Evolutionary conservation across 768 basidiomycete genomes (phyloP).

Genomic region (Tulasnella sp.): DNA sequence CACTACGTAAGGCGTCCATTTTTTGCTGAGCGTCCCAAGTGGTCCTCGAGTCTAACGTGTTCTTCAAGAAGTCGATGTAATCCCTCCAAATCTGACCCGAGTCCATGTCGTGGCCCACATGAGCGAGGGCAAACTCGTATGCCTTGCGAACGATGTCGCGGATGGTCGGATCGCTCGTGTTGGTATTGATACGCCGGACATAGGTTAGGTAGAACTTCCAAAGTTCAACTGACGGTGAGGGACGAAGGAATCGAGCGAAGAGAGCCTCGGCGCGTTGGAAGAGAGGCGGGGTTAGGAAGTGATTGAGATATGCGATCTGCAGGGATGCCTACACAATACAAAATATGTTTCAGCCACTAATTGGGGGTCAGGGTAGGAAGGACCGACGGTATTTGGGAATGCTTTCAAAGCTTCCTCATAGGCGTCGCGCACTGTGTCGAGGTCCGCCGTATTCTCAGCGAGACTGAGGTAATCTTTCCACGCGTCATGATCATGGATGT

Average conservation of each 20-base stretch:
- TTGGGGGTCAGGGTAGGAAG: conserved; percentile 26
- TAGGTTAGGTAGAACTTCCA: conserved; percentile 95
- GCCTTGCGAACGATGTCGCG: conserved; percentile 82
- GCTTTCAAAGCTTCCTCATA: conserved; percentile 82
- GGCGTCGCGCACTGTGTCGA: conserved; percentile 75
- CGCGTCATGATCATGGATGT: conserved; percentile 73
- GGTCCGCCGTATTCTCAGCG: conserved; percentile 75
- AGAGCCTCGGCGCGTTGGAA: conserved; percentile 80
- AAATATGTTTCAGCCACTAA: conserved; percentile 15
- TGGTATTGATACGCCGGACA: conserved; percentile 78
- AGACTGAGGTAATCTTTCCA: conserved; percentile 79
- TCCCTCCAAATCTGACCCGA: conserved; percentile 93
- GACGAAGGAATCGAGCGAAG: conserved; percentile 85
- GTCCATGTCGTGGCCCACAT: conserved; percentile 90
- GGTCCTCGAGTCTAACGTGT: conserved; percentile 64
- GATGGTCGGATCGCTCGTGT: conserved; percentile 51
- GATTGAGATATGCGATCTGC: conserved; percentile 82
- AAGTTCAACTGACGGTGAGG: conserved; percentile 84
- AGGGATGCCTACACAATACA: conserved; percentile 62
- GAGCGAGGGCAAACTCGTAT: conserved; percentile 89
- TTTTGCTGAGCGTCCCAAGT: conserved; percentile 97
- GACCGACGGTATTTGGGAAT: conserved; percentile 90
- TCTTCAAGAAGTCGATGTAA: conserved; percentile 86
- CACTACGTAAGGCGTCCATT: conserved; percentile 88
- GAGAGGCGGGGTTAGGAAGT: conserved; percentile 64